These are phyloP conservation scores for Agastache rugosa DNA, from an alignment of 257 asterid species.

Conservation along the genomic window DNA sequence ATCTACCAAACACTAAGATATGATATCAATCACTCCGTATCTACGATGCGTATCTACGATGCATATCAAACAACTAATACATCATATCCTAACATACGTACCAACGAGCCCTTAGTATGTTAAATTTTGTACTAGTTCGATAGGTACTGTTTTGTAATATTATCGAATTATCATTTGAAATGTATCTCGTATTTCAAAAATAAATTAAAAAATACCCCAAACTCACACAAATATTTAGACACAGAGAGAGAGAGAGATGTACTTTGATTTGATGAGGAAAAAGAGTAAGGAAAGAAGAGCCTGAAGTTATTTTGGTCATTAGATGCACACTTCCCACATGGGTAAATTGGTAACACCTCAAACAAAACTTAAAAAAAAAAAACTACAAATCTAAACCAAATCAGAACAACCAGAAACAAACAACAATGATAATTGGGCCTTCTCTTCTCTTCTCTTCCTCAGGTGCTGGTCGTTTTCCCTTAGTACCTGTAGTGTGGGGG, in stretches of 20 bases:
- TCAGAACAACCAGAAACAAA: constrained; percentile 6
- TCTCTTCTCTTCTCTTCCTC: neutral
- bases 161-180: too few relatives aligned
- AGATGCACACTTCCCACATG: neutral
- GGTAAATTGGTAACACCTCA: neutral
- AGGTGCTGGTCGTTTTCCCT: neutral
- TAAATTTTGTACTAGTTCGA: too few relatives aligned
- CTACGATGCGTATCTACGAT: too few relatives aligned
- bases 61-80: too few relatives aligned
- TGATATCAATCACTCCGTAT: too few relatives aligned
- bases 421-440: neutral
- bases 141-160: too few relatives aligned
- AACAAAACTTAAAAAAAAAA: constrained; percentile 1
- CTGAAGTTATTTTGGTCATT: constrained; percentile 14
- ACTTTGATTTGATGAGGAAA: neutral
- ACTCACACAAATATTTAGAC: neutral
- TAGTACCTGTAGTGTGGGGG: constrained; percentile 43
- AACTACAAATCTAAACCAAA: neutral
- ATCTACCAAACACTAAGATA: too few relatives aligned
- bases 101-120: too few relatives aligned
- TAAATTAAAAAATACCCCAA: too few relatives aligned
- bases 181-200: too few relatives aligned
- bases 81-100: too few relatives aligned
- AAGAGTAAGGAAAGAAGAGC: neutral
- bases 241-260: neutral